phyloP scores from a whole-genome alignment of 768 basidiomycete genomes.

The Suillus lakei region DNA sequence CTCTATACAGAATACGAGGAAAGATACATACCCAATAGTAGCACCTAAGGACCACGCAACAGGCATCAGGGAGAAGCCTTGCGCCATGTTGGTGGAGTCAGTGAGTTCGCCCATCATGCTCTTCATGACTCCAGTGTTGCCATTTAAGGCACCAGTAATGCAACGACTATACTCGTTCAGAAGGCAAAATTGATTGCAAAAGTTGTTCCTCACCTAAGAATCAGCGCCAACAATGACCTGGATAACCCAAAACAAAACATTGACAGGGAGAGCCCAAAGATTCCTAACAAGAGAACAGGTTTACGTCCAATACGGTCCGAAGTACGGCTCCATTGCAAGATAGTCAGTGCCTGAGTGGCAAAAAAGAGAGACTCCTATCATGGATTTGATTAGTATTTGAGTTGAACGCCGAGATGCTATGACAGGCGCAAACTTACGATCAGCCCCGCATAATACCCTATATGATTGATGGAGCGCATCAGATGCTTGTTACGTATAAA shows the following conservation, averaged over 20 bases:
- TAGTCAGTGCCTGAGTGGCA: slow-evolving; percentile 48
- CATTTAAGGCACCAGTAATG: slow-evolving; percentile 68
- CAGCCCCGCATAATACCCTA: slow-evolving; percentile 53
- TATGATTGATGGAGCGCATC: not conserved
- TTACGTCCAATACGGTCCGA: slow-evolving; percentile 56
- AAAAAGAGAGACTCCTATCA: slow-evolving; percentile 52
- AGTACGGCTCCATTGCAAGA: slow-evolving; percentile 52
- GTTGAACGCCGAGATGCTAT: not conserved
- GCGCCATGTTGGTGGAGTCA: slow-evolving; percentile 59
- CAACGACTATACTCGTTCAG: slow-evolving; percentile 50
- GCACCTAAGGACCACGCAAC: slow-evolving; percentile 39
- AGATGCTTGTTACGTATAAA: not conserved
- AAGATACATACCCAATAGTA: slow-evolving; percentile 37
- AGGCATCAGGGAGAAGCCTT: slow-evolving; percentile 41
- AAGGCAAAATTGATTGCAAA: not conserved
- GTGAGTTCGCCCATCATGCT: slow-evolving; percentile 72
- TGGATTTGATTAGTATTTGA: slow-evolving; percentile 6
- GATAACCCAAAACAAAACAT: slow-evolving; percentile 70
- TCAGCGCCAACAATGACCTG: slow-evolving; percentile 56
- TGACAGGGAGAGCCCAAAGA: slow-evolving; percentile 48
- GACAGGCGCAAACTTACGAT: slow-evolving; percentile 41
- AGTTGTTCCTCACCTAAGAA: slow-evolving; percentile 51
- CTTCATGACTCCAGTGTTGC: slow-evolving; percentile 76
- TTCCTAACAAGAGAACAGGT: slow-evolving; percentile 49
- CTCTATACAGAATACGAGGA: slow-evolving; percentile 32